These are phyloP conservation scores for Cryptosporidium xiaoi DNA, from an alignment of 169 alveolate genomes.

Conservation along the genomic window DNA sequence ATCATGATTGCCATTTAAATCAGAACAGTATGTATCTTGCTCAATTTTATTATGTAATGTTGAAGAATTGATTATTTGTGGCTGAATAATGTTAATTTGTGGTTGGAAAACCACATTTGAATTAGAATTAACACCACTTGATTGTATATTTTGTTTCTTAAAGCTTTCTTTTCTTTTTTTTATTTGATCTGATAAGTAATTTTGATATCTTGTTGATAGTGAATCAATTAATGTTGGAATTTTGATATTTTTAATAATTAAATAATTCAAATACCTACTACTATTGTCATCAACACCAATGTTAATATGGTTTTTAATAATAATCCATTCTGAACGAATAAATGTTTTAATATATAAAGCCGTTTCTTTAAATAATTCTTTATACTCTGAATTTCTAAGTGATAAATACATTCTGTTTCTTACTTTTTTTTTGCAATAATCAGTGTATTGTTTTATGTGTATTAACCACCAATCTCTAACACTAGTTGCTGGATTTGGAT, in stretches of 20 bases:
- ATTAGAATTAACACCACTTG: no score
- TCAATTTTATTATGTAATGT: no score
- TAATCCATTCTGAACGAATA: slow-evolving; percentile 22
- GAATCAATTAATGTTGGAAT: slow-evolving; percentile 18
- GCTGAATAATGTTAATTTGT: neutral
- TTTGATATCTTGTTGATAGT: slow-evolving; percentile 1
- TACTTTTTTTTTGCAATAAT: neutral
- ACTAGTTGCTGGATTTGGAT: slow-evolving; percentile 33
- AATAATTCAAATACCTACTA: neutral
- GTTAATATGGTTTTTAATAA: neutral
- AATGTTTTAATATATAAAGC: neutral
- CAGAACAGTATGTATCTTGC: no score
- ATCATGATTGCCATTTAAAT: no score
- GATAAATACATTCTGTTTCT: neutral
- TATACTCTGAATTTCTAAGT: neutral
- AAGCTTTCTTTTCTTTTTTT: neutral
- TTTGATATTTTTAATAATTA: neutral
- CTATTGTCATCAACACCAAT: neutral
- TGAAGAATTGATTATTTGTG: neutral
- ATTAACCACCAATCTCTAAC: slow-evolving; percentile 62
- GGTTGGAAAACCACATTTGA: neutral
- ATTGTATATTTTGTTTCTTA: neutral
- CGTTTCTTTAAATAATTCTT: neutral
- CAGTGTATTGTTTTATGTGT: slow-evolving; percentile 15
- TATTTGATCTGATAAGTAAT: neutral